Base-by-base conservation (phyloP, 2,329 filamentous ascomycete species). In the Fusarium verticillioides region DNA sequence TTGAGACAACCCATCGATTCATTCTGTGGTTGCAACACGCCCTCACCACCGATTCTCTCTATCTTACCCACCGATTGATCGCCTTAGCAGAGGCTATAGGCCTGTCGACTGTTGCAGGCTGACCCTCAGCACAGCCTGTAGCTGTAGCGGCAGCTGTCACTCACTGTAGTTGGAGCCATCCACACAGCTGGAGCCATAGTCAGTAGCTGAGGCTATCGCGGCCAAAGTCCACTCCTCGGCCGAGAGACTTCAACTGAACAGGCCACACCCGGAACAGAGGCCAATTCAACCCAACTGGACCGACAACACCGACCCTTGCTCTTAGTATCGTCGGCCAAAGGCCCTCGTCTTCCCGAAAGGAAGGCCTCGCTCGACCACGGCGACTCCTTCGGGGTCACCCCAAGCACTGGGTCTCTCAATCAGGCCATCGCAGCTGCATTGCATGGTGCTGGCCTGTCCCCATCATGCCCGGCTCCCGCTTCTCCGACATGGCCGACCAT, bases 401-500 rank as follows among this genome's bases (percentile, higher is more conserved):
- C 61, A 75, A 72, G 44, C 43, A 59, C 64, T 74, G 72, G 72
- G 70, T 56, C 49, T 60, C 56, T 78, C 77, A 69, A 78, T 78
- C 77, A 75, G 73, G 72, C 77, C 77, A 78, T 77, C 70, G 67
- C 68, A 72, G 72, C 72, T 74, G 76, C 77, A 78, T 78, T 76
- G 75, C 77, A 78, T 78, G 76, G 77, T 78, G 60, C 73, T 72
- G 72, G 70, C 64, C 72, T 60, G 72, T 68, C 74, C 66, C 72
- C 62, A 74, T 70, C 75, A 77, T 77, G 74, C 77, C 77, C 69
- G 70, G 76, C 75, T 78, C 76, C 63, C 72, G 68, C 60, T 77
- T 74, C 72, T 75, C 73, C 73, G 75, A 75, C 73, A 84, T 84
- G 83, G 79, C 82, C 66, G 81, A 83, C 78, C 81, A 83, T 75